Evolutionary conservation across 257 asterid genomes (phyloP), one percentile per base, ranked within the genome.

Genomic region (Anisodus acutangulus): DNA sequence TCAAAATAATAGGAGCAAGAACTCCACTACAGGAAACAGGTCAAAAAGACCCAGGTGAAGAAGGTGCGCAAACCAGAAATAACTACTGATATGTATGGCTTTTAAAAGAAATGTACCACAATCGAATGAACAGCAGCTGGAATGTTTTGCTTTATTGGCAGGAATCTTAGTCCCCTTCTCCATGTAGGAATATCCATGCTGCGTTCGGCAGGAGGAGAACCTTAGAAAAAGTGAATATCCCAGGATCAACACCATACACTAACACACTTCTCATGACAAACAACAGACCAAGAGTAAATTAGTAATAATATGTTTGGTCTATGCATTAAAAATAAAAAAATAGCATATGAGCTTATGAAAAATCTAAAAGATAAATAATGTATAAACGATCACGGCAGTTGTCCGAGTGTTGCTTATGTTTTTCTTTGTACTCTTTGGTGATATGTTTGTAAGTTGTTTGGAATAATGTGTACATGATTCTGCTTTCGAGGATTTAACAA

Each of bases 201-300:
- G 98, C 98, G 97, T 92, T 92, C 97, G 97, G 94, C 89, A 94
- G 93, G 93, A 94, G 93, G 93, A 96, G 95, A 94, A 91, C 98
- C 98, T 95, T 95, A 95, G 99, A 92, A 91, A 92, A 94, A 91
- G 97, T 91, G 91, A 91, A 91, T 91, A 89, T 93, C 91, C 94
- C 94, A 88, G 88, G 94, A 95, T 95, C 97, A 95, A 92, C 90
- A 88, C 90, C 94, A 79, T 86, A 84, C 84, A 76, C 70, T 13
- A 54, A 78, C 26, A 53, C 19, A 53, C 47, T 53, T 78, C 13
- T 78, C 16, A 78, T 78, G 82, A 53, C 47, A 78, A 53, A 78
- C 49, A 78, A 51, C 0, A 15, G 82, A 53, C 53, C 49, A 78
- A 78, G 82, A 0, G 82, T 26, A 78, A 31, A 53, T 7, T 76